These are phyloP conservation scores for Blastocystis sp. DNA, from an alignment of 352 stramenopile genomes.

Conservation along the genomic window DNA sequence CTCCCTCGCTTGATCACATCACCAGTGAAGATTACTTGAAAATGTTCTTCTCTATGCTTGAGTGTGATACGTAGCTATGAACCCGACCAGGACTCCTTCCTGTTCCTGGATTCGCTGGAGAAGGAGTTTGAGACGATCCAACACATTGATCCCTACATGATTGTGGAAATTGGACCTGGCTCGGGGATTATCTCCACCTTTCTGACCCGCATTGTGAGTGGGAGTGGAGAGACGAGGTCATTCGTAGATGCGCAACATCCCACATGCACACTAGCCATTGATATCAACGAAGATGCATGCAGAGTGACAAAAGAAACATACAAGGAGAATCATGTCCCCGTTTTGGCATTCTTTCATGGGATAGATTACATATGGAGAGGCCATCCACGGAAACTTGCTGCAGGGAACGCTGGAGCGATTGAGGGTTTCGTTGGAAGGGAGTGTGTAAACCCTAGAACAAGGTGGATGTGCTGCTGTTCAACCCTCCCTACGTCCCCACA, in stretches of 20 bases:
- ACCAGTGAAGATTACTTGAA: not conserved
- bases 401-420: not conserved
- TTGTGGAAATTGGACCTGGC: conserved; percentile 31
- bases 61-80: not conserved
- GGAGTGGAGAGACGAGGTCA: not conserved
- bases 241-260: not conserved
- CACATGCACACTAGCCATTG: not conserved
- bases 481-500: conserved; percentile 33
- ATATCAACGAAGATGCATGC: conserved; percentile 45
- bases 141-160: not conserved
- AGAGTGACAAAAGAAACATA: not conserved
- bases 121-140: conserved; percentile 9
- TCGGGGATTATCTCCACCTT: conserved; percentile 38
- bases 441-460: not conserved
- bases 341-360: not conserved
- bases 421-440: not conserved
- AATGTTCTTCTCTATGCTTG: not conserved
- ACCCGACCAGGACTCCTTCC: conserved; percentile 27
- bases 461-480: conserved; percentile 20
- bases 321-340: not conserved
- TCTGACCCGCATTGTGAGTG: not conserved
- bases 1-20: conserved; percentile 18
- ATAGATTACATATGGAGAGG: not conserved
- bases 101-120: conserved; percentile 27
- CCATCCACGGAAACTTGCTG: not conserved